Percentiles rank a stretch among this genome's conserved stretches.
Conservation (phyloP, 2,329 filamentous ascomycete species). For the Arthrobotrys sphaeroides region DNA sequence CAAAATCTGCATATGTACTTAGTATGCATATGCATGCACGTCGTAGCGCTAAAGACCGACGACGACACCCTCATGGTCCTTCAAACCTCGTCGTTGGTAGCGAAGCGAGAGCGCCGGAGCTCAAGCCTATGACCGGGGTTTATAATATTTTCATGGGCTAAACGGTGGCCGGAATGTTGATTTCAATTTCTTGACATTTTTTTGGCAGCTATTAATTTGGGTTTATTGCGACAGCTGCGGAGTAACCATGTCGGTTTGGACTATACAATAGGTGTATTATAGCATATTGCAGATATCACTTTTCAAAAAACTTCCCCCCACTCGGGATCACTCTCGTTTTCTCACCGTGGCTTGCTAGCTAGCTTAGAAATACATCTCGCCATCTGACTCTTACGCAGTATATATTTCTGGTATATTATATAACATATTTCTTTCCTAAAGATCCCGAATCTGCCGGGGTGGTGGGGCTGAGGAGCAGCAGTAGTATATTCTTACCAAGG, state of each 20-base stretch:
- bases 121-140: slow-evolving; percentile 7
- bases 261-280: background rate
- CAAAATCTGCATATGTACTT: slow-evolving; percentile 10
- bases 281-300: background rate
- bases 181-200: background rate
- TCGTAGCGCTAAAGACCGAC: slow-evolving; percentile 31
- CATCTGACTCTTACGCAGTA: background rate
- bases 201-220: slow-evolving; percentile 1
- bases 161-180: slow-evolving; percentile 12
- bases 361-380: slow-evolving; percentile 3
- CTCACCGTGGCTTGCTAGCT: background rate
- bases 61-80: slow-evolving; percentile 18
- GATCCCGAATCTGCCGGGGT: slow-evolving; percentile 23
- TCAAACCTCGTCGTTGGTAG: slow-evolving; percentile 37
- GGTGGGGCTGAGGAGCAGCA: slow-evolving; percentile 5
- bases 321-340: background rate
- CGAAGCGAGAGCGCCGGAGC: slow-evolving; percentile 51
- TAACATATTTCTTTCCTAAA: slow-evolving; percentile 25
- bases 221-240: background rate
- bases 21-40: slow-evolving; percentile 13
- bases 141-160: background rate
- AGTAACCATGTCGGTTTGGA: background rate
- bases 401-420: background rate
- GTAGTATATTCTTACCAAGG: background rate
- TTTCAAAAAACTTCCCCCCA: background rate